Evolutionary conservation across 1,139 yeast species (phyloP), one percentile per base, ranked within the genome.

Genomic region (Yamadazyma spencermartinsiae): DNA sequence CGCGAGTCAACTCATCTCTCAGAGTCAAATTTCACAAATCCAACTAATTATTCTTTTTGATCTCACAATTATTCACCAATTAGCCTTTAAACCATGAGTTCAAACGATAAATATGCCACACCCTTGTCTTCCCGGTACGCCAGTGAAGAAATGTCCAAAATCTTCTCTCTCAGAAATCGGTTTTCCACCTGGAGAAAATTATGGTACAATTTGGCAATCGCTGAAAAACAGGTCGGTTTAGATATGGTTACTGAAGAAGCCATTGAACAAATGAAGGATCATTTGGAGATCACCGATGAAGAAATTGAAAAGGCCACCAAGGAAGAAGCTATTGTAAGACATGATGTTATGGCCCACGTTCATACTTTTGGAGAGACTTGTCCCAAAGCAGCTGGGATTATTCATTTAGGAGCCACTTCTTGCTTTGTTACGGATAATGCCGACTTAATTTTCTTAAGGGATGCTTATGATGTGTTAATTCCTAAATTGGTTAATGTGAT

Each of bases 271-370:
- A 84, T 92, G 90, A 71, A 76, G 47, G 63, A 74, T 16, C 84
- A 92, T 62, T 70, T 90, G 56, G 78, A 68, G 40, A 88, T 92
- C 66, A 83, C 97, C 16, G 98, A 92, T 62, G 92, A 87, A 51
- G 98, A 94, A 58, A 88, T 94, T 50, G 87, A 74, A 40, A 86
- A 74, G 43, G 98, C 98, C 33, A 73, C 92, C 39, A 80, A 79
- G 56, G 98, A 92, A 70, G 99, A 92, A 66, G 96, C 98, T 42
- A 89, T 86, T 62, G 98, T 92, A 40, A 86, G 99, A 72, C 99
- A 92, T 66, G 99, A 92, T 64, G 99, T 92, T 53, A 92, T 92
- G 99, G 96, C 98, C 42, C 98, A 92, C 56, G 98, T 92, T 45
- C 98, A 94, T 60, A 87, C 85, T 39, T 92, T 86, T 62, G 98